phyloP scores from a whole-genome alignment of 2,329 filamentous ascomycete species.

The Grosmannia clavigera region DNA sequence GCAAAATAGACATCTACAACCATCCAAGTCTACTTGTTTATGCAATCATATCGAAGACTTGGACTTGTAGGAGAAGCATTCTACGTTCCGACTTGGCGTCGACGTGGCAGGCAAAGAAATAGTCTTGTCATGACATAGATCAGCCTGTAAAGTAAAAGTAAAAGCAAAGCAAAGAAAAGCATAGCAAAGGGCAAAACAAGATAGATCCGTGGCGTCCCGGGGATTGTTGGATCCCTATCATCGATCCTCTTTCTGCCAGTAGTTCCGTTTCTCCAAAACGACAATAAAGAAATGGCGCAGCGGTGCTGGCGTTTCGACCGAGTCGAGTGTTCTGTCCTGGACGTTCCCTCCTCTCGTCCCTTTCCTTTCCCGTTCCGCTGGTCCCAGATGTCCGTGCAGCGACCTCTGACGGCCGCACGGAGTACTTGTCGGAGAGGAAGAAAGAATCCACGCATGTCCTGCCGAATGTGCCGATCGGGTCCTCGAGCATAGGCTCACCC shows the following conservation, averaged over 20 bases:
- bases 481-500: not conserved
- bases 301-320: not conserved
- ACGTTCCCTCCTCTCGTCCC: not conserved
- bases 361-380: not conserved
- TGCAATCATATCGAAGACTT: too few species aligned
- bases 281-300: not conserved
- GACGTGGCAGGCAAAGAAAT: too few species aligned
- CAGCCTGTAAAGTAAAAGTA: too few species aligned
- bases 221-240: not conserved
- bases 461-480: too few species aligned
- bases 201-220: not conserved
- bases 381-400: too few species aligned
- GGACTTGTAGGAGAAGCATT: too few species aligned
- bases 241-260: not conserved
- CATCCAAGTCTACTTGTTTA: too few species aligned
- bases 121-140: too few species aligned
- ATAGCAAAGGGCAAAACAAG: not conserved
- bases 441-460: not conserved
- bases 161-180: too few species aligned
- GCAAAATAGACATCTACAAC: too few species aligned
- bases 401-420: not conserved
- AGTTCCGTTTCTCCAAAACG: not conserved
- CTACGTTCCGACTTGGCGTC: too few species aligned
- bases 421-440: not conserved
- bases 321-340: not conserved